Conservation (phyloP, 306 rosid species). For the Dalbergia cultrata region DNA sequence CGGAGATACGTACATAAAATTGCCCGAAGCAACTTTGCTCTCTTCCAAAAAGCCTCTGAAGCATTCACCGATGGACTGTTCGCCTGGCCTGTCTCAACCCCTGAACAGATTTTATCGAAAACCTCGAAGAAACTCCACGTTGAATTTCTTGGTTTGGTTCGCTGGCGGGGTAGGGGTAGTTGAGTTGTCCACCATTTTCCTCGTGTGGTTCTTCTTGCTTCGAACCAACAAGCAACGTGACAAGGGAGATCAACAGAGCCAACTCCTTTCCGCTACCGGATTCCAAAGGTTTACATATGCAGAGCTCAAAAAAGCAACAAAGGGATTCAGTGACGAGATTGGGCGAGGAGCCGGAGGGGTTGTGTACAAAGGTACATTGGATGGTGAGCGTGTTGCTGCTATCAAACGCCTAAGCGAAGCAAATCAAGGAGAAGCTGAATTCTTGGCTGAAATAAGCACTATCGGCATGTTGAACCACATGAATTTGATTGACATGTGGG, state of each 20-base stretch:
- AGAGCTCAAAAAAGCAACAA: slow-evolving; percentile 60
- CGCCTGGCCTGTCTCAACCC: slow-evolving; percentile 5
- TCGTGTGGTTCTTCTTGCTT: slow-evolving; percentile 57
- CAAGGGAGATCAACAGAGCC: slow-evolving; percentile 21
- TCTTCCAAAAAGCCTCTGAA: slow-evolving; percentile 4
- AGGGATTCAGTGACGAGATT: slow-evolving; percentile 59
- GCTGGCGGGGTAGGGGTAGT: slow-evolving; percentile 44
- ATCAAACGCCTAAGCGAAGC: slow-evolving; percentile 58
- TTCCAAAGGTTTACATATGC: slow-evolving; percentile 59
- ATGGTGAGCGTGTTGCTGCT: slow-evolving; percentile 66
- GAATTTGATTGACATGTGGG: slow-evolving; percentile 84
- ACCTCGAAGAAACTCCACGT: slow-evolving; percentile 25
- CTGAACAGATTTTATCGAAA: slow-evolving; percentile 40
- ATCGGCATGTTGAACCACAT: slow-evolving; percentile 75
- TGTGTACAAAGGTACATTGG: slow-evolving; percentile 60
- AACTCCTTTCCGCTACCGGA: slow-evolving; percentile 53
- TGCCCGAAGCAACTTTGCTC: slow-evolving; percentile 40
- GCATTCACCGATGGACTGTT: slow-evolving; percentile 39
- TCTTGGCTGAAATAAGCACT: slow-evolving; percentile 67
- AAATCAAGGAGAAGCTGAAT: slow-evolving; percentile 67
- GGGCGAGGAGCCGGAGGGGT: slow-evolving; percentile 73
- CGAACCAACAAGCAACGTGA: slow-evolving; percentile 41
- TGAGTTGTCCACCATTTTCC: slow-evolving; percentile 32
- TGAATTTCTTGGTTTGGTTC: slow-evolving; percentile 60
- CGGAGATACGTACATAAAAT: slow-evolving; percentile 52